Evolutionary conservation across 2,329 filamentous ascomycete genomes (phyloP), one percentile per base, ranked within the genome.

Genomic region (Colletotrichum plurivorum): DNA sequence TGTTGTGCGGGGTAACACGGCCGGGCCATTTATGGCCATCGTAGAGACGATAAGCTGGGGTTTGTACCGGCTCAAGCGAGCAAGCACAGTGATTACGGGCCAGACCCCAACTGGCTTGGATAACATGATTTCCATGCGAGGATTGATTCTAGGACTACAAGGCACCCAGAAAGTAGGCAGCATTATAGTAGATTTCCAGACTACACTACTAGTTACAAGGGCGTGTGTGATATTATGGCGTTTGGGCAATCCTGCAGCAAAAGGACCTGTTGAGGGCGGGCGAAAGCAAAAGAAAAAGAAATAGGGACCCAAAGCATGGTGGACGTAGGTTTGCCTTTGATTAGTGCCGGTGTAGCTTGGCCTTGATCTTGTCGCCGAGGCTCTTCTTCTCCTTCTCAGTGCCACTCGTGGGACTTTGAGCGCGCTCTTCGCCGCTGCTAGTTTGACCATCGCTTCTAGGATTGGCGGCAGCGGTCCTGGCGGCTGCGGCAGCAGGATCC

Each of bases 341-440:
- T 73, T 75, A 83, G 74, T 84, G 80, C 65, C 80, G 80, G 79
- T 92, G 90, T 68, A 93, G 80, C 83, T 92, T 93, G 64, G 87
- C 85, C 86, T 92, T 93, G 79, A 93, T 87, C 82, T 91, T 91
- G 66, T 90, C 84, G 69, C 85, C 85, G 48, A 92, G 75, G 71
- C 86, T 86, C 53, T 82, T 83, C 79, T 89, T 89, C 63, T 81
- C 81, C 70, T 78, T 76, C 49, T 62, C 67, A 9, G 31, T 36
- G n/a, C 54, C 49, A 31, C 39, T 66, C 51, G 70, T 71, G 55
- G 76, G 72, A 52, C 57, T 51, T 25, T 61, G 59, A 36, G 31
- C 31, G 31, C 31, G 31, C 31, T 9, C 31, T 36, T 73, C 39
- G 70, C 75, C 60, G 27, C 76, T 75, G 57, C 63, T 65, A 15